Base-by-base conservation (phyloP, 148 eudicot species). In the Fagopyrum homotropicum region DNA sequence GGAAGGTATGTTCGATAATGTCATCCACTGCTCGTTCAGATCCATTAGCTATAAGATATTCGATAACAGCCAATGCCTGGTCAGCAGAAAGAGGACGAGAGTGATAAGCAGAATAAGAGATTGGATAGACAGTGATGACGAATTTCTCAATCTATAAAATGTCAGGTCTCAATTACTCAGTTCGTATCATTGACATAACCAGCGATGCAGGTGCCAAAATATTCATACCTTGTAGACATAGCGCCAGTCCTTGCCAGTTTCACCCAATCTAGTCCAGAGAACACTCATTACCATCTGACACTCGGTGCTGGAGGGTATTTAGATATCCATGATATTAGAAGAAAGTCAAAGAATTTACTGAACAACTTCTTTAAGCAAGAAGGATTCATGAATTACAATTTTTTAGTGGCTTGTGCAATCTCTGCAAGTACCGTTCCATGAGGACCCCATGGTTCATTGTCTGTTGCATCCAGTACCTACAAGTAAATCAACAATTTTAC, bases 21-120 rank as follows among this genome's bases (percentile, higher is more conserved):
- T 95, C 99, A 85, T 95, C 99, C 79, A 95, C 94, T 60, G 99
- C 92, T 77, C 97, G 97, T 72, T 95, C 99, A 78, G 99, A 87
- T 82, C 99, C 99, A 87, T 95, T 86, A 35, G 88, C 88, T 75
- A 92, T 89, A 89, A 95, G 64, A 19, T 19, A 57, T 57, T 57
- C 35, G 7, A 19, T 19, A 57, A 57, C 64, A 19, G 64, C 35
- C 72, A 68, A 43, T n/a, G 72, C 47, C 47, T 68, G 47, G 22
- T 45, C 72, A 68, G 7, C 3, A 7, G 46, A 30, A 45, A 43
- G 10, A 68, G 72, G 69, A 45, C 7, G 72, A 45, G 5, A 43
- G 48, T 57, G 29, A 57, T 9, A 9, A 57, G 30, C 7, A n/a
- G 61, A 56, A n/a, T 16, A 56, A 56, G 61, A n/a, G 17, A 56